Evolutionary conservation across 139 green algal genomes (phyloP).

Genomic region (Penium margaritaceum): DNA sequence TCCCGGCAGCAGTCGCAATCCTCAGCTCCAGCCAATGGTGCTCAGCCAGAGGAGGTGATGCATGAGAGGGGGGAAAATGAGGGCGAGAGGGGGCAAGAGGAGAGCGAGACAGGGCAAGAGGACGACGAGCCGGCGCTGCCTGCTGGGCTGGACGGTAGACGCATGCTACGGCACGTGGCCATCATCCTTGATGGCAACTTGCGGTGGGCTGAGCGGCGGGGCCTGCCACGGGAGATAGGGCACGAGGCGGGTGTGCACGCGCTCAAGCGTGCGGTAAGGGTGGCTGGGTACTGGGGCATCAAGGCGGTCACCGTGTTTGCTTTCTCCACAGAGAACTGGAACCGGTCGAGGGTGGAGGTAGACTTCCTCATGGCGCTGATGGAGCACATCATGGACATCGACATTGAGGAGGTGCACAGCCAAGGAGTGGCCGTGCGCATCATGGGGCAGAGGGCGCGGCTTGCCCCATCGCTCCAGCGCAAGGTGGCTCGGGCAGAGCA

Average conservation of each 20-base stretch:
- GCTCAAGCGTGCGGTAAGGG: slow-evolving; percentile 51
- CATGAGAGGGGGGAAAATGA: no score
- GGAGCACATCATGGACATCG: no score
- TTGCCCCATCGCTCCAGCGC: slow-evolving; percentile 52
- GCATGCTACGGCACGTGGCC: slow-evolving; percentile 49
- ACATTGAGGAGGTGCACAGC: no score
- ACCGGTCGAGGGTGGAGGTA: slow-evolving; percentile 47
- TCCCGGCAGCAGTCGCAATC: no score
- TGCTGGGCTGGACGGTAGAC: slow-evolving; percentile 8
- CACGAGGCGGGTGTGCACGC: slow-evolving; percentile 56
- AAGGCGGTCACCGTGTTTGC: slow-evolving; percentile 63
- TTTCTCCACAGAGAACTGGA: slow-evolving; percentile 72
- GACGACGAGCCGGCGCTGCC: no score
- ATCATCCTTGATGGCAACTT: slow-evolving; percentile 73
- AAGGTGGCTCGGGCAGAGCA: slow-evolving; percentile 51
- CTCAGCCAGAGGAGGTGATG: no score
- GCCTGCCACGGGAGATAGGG: slow-evolving; percentile 38
- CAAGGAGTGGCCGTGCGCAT: no score
- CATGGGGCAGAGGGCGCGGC: slow-evolving; percentile 53
- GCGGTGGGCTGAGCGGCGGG: slow-evolving; percentile 53
- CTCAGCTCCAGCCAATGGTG: no score
- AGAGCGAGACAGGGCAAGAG: no score
- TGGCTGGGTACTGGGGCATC: slow-evolving; percentile 50
- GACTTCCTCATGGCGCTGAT: no score
- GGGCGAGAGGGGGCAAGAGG: no score